A percentile compares a stretch with the other conserved stretches of the same genome.
Conservation (phyloP, 2,329 filamentous ascomycete species). For the Pyrenophora graminea region DNA sequence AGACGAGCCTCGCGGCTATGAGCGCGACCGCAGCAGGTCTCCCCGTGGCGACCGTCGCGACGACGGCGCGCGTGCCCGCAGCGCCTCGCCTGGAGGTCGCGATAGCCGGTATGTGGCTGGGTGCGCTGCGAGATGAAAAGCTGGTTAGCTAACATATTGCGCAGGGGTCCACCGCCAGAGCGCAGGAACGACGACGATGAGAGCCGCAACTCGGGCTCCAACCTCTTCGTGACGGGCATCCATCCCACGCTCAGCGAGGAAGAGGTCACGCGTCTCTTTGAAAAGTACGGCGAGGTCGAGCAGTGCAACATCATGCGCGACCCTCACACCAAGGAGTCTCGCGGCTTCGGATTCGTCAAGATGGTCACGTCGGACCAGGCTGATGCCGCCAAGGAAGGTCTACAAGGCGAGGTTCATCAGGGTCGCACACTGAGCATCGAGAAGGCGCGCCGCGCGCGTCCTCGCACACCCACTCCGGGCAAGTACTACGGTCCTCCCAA, state of each 20-base stretch:
- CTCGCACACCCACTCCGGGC: constrained; percentile 93
- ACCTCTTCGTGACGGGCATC: constrained; percentile 98
- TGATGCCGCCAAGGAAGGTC: constrained; percentile 92
- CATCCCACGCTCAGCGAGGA: constrained; percentile 88
- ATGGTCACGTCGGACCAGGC: constrained; percentile 95
- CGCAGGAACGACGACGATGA: constrained; percentile 72
- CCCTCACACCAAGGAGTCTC: constrained; percentile 96
- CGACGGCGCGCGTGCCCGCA: constrained; percentile 64
- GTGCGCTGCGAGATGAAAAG: background rate
- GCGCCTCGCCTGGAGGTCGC: constrained; percentile 66
- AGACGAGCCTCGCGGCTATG: constrained; percentile 65
- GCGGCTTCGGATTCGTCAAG: constrained; percentile 98
- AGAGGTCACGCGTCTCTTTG: constrained; percentile 92
- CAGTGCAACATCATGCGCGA: constrained; percentile 99
- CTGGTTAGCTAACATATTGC: constrained; percentile 21
- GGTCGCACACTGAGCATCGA: constrained; percentile 97
- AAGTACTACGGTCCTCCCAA: constrained; percentile 99
- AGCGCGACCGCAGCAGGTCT: constrained; percentile 69
- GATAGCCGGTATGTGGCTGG: constrained; percentile 42
- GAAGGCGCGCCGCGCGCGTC: constrained; percentile 93
- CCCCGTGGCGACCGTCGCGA: constrained; percentile 59
- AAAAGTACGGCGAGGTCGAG: constrained; percentile 98
- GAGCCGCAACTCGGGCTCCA: constrained; percentile 89
- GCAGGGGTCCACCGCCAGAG: constrained; percentile 55
- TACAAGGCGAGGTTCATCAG: constrained; percentile 94